These are phyloP conservation scores for Malus hybrid DNA, from an alignment of 331 rosid genomes.

Conservation along the genomic window DNA sequence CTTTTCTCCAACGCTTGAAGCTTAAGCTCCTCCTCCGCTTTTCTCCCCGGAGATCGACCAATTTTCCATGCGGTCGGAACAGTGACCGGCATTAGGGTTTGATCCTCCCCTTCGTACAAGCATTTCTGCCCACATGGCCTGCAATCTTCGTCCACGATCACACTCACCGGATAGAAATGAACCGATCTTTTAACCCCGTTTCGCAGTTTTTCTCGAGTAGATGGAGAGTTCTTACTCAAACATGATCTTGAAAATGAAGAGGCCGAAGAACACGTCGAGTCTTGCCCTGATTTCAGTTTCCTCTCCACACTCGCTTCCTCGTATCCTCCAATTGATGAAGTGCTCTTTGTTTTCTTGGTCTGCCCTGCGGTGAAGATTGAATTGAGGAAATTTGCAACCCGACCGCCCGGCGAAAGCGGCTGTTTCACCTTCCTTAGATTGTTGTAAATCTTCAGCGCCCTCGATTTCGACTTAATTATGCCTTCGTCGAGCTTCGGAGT, in stretches of 20 bases:
- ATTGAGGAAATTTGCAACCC: conserved; percentile 57
- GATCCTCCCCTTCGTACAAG: conserved; percentile 34
- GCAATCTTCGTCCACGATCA: conserved; percentile 59
- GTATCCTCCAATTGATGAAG: conserved; percentile 6
- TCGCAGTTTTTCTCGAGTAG: conserved; percentile 37
- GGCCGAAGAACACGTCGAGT: conserved; percentile 67
- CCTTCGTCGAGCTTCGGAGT: conserved; percentile 10
- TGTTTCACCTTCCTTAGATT: conserved; percentile 83
- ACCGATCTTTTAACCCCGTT: conserved; percentile 59
- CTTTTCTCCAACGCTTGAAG: conserved; percentile 22
- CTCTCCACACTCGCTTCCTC: conserved; percentile 21
- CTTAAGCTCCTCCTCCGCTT: conserved; percentile 19
- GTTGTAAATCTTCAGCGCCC: conserved; percentile 66
- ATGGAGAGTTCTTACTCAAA: conserved; percentile 48
- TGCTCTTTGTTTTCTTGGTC: conserved; percentile 25
- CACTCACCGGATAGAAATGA: conserved; percentile 68
- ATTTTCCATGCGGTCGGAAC: conserved; percentile 57
- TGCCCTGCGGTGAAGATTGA: conserved; percentile 47
- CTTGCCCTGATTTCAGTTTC: conserved; percentile 25
- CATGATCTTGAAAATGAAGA: conserved; percentile 32
- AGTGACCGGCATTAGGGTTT: conserved; percentile 23
- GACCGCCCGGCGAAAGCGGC: conserved; percentile 83
- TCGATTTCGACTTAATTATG: conserved; percentile 55
- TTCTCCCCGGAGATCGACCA: conserved; percentile 24
- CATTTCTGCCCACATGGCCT: conserved; percentile 53